A percentile compares a stretch with the other conserved stretches of the same genome.
Conservation (phyloP, 371 early-diverging fungal species). For the Lichtheimia ornata region DNA sequence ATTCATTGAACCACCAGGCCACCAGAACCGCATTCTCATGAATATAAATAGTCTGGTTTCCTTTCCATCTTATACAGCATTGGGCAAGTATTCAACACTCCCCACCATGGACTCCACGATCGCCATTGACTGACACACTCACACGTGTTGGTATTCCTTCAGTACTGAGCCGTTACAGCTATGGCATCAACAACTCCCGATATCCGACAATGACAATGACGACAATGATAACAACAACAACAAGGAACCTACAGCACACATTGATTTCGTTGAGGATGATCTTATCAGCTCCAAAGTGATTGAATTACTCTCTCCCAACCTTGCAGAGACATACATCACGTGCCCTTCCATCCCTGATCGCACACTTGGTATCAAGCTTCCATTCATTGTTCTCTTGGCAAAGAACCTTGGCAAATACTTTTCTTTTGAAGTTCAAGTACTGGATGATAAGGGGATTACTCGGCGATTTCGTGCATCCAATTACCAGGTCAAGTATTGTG, state of each 20-base stretch:
- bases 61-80: conserved; percentile 87
- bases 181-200: conserved; percentile 72
- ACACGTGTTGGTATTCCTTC: conserved; percentile 5
- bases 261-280: conserved; percentile 80
- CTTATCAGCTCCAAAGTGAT: conserved; percentile 82
- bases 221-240: conserved; percentile 12
- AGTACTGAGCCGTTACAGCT: conserved; percentile 87
- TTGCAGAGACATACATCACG: conserved; percentile 85
- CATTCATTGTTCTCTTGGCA: conserved; percentile 82
- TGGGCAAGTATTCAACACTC: conserved; percentile 67
- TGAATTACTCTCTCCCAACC: conserved; percentile 78
- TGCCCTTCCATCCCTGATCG: conserved; percentile 76
- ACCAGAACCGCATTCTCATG: not conserved
- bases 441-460: conserved; percentile 81
- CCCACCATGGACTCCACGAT: not conserved
- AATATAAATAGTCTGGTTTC: conserved; percentile 73
- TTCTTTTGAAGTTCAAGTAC: conserved; percentile 87
- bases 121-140: not conserved
- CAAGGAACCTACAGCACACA: conserved; percentile 31
- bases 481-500: conserved; percentile 70
- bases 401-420: conserved; percentile 89
- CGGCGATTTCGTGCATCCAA: conserved; percentile 89
- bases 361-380: conserved; percentile 92
- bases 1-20: not conserved
- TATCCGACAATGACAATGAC: conserved; percentile 10